Conservation (phyloP, 2,329 filamentous ascomycete genomes). For the Fusarium sp. region DNA sequence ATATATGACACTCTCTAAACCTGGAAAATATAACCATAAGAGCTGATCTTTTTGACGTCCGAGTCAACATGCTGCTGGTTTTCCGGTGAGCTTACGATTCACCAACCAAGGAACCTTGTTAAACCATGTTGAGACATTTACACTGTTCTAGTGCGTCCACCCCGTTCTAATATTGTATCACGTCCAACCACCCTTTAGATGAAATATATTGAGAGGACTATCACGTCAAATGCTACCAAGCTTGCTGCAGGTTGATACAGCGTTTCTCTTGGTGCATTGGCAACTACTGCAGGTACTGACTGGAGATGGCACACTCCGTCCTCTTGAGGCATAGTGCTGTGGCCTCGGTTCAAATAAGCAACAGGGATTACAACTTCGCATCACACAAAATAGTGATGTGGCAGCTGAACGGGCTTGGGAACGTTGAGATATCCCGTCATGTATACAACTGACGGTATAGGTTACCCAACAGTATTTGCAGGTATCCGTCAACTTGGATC, state of each 20-base stretch:
- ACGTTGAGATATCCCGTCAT: neutral
- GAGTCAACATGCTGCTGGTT: neutral
- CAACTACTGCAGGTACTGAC: conserved; percentile 26
- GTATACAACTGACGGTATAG: neutral
- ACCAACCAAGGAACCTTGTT: neutral
- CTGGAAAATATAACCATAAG: neutral
- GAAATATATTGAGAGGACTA: neutral
- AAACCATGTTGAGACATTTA: neutral
- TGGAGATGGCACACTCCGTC: conserved; percentile 1
- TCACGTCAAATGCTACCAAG: neutral
- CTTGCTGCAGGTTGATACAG: conserved; percentile 7
- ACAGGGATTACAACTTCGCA: neutral
- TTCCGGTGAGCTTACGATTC: neutral
- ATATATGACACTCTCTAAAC: neutral
- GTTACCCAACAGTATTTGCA: neutral
- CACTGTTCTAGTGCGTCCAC: neutral
- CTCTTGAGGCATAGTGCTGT: conserved; percentile 13
- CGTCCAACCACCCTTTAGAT: neutral
- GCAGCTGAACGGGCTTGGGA: neutral
- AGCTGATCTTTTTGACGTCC: neutral
- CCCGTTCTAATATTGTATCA: neutral
- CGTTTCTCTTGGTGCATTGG: conserved; percentile 7
- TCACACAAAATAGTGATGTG: neutral
- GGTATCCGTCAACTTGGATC: neutral
- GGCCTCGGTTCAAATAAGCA: neutral